Evolutionary conservation across 1,284 basidiomycete species (phyloP), one percentile per base, ranked within the genome.

Genomic region (Cystobasidium pallidum): DNA sequence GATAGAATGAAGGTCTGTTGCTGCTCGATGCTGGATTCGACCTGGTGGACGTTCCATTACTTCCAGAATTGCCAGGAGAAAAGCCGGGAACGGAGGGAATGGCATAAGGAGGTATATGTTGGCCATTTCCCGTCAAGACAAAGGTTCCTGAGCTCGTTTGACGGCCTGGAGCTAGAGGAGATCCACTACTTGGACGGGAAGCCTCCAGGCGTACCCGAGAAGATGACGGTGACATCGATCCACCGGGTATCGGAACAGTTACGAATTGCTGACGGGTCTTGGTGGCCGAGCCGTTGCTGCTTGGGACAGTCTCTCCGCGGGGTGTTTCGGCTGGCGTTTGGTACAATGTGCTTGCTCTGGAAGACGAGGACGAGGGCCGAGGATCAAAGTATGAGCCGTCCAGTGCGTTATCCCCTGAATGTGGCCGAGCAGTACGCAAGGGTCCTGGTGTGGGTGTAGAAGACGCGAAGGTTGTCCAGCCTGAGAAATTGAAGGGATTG

Each of bases 381-480:
- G 77, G 61, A 54, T 77, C 77, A 41, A 78, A 78, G 65, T 78
- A 78, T 4, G 76, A 77, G 24, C 64, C 59, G 7, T 52, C 28
- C 3, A 45, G 4, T 7, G 54, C 54, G 24, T 51, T 54, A 19
- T 74, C 72, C 24, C 59, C 68, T 15, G 71, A 55, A 15, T 34
- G 61, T 6, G 58, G 70, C 10, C 70, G 67, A 24, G 76, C 70
- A 21, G 75, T 75, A 3, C 66, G 70, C 36, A 74, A 21, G 2
- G 73, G 73, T 17, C 70, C 70, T 19, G 76, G 75, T 21, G 76
- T 77, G 1, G 77, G 77, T 1, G 76, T 78, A 30, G 62, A 19
- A 0, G 76, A 71, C 2, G 72, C 73, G 52, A 77, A 77, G 0
- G 76, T 75, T 21, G 76, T 75, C 77, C 77, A 78, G 8, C 41